A percentile compares a stretch with the other conserved stretches of the same genome.
phyloP scores from a whole-genome alignment of 2,329 filamentous ascomycete genomes.

The Pseudocercospora vitis region DNA sequence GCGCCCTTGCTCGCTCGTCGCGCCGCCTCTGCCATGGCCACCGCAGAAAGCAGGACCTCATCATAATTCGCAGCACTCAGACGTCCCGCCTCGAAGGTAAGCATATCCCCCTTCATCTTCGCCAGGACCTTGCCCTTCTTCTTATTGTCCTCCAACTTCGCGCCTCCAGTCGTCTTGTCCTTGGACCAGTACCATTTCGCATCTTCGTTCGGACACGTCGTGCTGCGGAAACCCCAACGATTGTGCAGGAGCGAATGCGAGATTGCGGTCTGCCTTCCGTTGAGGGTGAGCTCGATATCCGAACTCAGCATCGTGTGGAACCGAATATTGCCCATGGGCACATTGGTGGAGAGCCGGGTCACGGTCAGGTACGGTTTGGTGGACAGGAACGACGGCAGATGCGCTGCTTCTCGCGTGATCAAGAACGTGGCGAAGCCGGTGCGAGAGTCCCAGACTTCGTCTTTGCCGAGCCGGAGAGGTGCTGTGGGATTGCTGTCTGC shows the following conservation, averaged over 20 bases:
- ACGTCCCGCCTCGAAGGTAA: constrained; percentile 24
- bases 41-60: constrained; percentile 27
- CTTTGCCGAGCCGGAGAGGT: constrained; percentile 22
- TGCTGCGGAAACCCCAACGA: constrained; percentile 26
- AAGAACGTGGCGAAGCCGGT: constrained; percentile 20
- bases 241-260: constrained; percentile 22
- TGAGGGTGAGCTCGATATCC: constrained; percentile 23
- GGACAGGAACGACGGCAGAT: constrained; percentile 27
- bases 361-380: constrained; percentile 25
- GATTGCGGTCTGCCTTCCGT: constrained; percentile 19
- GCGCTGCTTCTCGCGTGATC: constrained; percentile 22
- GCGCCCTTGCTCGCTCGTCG: constrained; percentile 22
- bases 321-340: constrained; percentile 24
- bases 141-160: constrained; percentile 26
- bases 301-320: constrained; percentile 25
- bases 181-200: constrained; percentile 27
- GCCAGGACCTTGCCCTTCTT: constrained; percentile 24
- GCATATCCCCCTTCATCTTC: constrained; percentile 25
- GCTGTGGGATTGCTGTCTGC: constrained; percentile 20
- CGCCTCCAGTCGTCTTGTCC: constrained; percentile 20
- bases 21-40: constrained; percentile 30
- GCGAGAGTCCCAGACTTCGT: constrained; percentile 20
- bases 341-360: constrained; percentile 13
- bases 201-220: constrained; percentile 5
- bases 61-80: constrained; percentile 25